Evolutionary conservation across 2,329 filamentous ascomycete genomes (phyloP).

Genomic region (Colletotrichum karsti): DNA sequence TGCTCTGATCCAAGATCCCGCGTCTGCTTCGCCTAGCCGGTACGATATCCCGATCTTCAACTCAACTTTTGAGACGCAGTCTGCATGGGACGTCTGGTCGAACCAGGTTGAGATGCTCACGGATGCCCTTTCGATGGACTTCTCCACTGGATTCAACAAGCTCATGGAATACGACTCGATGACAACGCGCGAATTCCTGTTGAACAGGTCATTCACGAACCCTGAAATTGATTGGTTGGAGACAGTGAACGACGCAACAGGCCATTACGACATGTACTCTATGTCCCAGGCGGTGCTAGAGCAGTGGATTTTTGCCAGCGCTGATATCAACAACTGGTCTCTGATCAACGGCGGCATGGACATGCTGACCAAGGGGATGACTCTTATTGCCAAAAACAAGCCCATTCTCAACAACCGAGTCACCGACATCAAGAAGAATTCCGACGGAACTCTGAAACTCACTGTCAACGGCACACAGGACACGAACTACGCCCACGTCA

Average conservation of each 20-base stretch:
- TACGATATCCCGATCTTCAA: slow-evolving; percentile 30
- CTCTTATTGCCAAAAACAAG: slow-evolving; percentile 32
- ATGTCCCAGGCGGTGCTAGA: slow-evolving; percentile 33
- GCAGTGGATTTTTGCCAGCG: slow-evolving; percentile 35
- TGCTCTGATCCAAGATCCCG: slow-evolving; percentile 8
- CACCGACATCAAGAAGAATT: slow-evolving; percentile 30
- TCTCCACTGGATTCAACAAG: slow-evolving; percentile 29
- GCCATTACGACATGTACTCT: slow-evolving; percentile 34
- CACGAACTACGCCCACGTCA: slow-evolving; percentile 32
- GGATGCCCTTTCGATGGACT: slow-evolving; percentile 24
- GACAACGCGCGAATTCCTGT: slow-evolving; percentile 31
- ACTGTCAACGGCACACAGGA: slow-evolving; percentile 31
- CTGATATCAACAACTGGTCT: slow-evolving; percentile 34
- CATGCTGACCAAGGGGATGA: slow-evolving; percentile 38
- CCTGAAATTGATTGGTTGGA: slow-evolving; percentile 41
- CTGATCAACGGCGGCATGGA: slow-evolving; percentile 42
- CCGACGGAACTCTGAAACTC: slow-evolving; percentile 31
- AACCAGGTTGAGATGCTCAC: slow-evolving; percentile 19
- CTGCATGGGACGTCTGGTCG: slow-evolving; percentile 20
- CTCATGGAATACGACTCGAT: slow-evolving; percentile 34
- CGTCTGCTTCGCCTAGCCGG: slow-evolving; percentile 11
- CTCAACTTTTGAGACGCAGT: slow-evolving; percentile 20
- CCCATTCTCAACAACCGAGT: slow-evolving; percentile 31
- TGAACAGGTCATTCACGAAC: slow-evolving; percentile 36
- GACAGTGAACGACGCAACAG: slow-evolving; percentile 33